Percentiles rank a stretch among this genome's conserved stretches.
phyloP scores from a whole-genome alignment of 2,329 filamentous ascomycete species.

The Ampelomyces quisqualis region DNA sequence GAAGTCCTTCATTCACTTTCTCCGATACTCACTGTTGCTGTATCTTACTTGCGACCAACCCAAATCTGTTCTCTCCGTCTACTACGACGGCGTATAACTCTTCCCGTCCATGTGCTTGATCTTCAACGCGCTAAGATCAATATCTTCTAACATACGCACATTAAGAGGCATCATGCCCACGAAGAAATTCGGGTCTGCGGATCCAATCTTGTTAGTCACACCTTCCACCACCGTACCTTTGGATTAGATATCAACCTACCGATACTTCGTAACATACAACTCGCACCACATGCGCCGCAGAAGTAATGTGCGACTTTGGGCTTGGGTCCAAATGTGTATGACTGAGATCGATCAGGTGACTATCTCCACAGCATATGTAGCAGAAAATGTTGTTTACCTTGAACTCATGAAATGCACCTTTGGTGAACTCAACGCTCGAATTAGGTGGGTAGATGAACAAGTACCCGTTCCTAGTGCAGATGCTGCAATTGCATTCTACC shows the following conservation, averaged over 20 bases:
- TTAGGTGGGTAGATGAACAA: constrained; percentile 46
- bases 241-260: background rate
- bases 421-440: constrained; percentile 19
- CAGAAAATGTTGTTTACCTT: constrained; percentile 9
- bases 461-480: constrained; percentile 55
- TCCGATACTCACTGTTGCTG: background rate
- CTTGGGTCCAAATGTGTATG: constrained; percentile 29
- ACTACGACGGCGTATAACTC: constrained; percentile 11
- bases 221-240: too few species aligned
- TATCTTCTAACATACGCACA: constrained; percentile 27
- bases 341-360: constrained; percentile 7
- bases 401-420: constrained; percentile 21
- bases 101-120: constrained; percentile 27
- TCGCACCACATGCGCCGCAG: constrained; percentile 32
- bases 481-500: constrained; percentile 57
- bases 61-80: background rate
- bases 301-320: constrained; percentile 23
- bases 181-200: constrained; percentile 16
- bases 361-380: background rate
- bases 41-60: background rate
- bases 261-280: constrained; percentile 21
- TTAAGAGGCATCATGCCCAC: constrained; percentile 25
- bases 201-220: background rate
- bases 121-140: constrained; percentile 27
- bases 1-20: constrained; percentile 3